phyloP scores from a whole-genome alignment of 2,329 filamentous ascomycete species.

The Penicillium verrucosum region DNA sequence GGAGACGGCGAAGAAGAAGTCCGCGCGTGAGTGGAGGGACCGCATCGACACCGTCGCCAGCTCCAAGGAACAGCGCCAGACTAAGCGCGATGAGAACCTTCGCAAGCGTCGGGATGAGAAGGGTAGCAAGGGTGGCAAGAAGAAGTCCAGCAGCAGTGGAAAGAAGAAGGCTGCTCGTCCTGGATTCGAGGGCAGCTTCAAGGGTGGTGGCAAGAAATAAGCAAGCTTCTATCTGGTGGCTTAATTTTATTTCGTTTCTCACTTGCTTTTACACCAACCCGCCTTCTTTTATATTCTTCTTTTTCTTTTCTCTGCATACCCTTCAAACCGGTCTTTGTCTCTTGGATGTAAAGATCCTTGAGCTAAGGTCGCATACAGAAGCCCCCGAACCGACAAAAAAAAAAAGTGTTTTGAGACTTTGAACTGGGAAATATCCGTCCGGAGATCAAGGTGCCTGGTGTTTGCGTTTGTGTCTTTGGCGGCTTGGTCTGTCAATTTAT shows the following conservation, averaged over 20 bases:
- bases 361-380: background rate
- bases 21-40: slow-evolving; percentile 81
- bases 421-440: slow-evolving; percentile 29
- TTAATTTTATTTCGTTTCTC: background rate
- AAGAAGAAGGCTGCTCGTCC: slow-evolving; percentile 58
- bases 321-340: slow-evolving; percentile 6
- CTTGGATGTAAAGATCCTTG: background rate
- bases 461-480: slow-evolving; percentile 25
- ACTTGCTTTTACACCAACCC: background rate
- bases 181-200: slow-evolving; percentile 71
- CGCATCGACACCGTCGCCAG: slow-evolving; percentile 69
- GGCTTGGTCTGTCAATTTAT: slow-evolving; percentile 25
- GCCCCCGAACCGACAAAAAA: slow-evolving; percentile 19
- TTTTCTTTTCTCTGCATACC: slow-evolving; percentile 8
- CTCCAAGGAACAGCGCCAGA: slow-evolving; percentile 73
- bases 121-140: slow-evolving; percentile 52
- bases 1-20: slow-evolving; percentile 85
- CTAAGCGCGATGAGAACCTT: slow-evolving; percentile 78
- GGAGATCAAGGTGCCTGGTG: slow-evolving; percentile 28
- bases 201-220: slow-evolving; percentile 47
- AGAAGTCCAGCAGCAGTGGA: slow-evolving; percentile 37
- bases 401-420: slow-evolving; percentile 25
- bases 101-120: slow-evolving; percentile 73
- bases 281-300: slow-evolving; percentile 1
- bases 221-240: background rate